Conservation (phyloP, 139 green algal species). For the Chlamydomonas asymmetrica region DNA sequence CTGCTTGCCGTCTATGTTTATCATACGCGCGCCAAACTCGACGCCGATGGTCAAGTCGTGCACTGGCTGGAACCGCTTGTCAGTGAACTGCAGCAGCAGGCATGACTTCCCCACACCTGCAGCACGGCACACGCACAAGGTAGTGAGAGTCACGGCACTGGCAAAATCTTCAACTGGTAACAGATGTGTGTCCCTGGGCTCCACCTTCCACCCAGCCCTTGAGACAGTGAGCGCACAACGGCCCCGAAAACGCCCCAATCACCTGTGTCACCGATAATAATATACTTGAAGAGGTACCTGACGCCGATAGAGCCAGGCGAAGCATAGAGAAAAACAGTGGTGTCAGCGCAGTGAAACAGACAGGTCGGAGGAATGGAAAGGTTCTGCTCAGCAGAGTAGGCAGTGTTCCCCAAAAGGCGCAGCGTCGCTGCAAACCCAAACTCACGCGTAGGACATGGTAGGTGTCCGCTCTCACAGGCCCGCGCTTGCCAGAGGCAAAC, state of each 20-base stretch:
- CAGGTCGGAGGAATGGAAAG: not conserved
- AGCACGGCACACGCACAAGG: conserved; percentile 1
- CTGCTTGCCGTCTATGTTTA: conserved; percentile 97
- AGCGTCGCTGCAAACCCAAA: too few species aligned
- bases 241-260: not conserved
- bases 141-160: not conserved
- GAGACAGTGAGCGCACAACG: too few species aligned
- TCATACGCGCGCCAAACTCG: conserved; percentile 97
- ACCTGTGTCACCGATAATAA: conserved; percentile 98
- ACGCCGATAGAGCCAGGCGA: not conserved
- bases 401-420: not conserved
- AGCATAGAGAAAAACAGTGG: not conserved
- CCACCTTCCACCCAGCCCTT: too few species aligned
- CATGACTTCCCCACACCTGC: conserved; percentile 99
- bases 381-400: not conserved
- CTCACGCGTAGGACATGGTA: conserved; percentile 43
- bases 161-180: not conserved
- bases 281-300: conserved; percentile 97
- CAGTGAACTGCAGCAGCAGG: conserved; percentile 98
- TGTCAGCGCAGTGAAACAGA: not conserved
- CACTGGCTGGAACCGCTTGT: conserved; percentile 99
- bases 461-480: not conserved
- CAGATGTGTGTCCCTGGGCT: not conserved
- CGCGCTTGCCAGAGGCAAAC: not conserved
- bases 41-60: conserved; percentile 89